Evolutionary conservation across 1,284 basidiomycete species (phyloP), one percentile per base, ranked within the genome.

Genomic region (Uromyces viciae-fabae): DNA sequence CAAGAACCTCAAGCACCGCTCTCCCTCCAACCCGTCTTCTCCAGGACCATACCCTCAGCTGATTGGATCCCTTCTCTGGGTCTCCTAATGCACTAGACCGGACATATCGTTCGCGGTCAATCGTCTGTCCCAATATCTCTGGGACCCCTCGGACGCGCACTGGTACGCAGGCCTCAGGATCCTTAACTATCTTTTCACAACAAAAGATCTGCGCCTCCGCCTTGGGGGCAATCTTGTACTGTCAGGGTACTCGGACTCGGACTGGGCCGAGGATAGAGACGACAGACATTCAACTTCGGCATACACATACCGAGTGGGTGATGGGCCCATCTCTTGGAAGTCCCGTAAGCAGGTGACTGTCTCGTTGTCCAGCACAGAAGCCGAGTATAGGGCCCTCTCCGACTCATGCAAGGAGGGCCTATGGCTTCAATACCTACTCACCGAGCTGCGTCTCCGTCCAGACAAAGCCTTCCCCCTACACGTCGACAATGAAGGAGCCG

Each of bases 211-310:
- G 46, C 11, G 22, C 11, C 46, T 49, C 22, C 22, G 46, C 46
- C 56, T 60, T 3, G 56, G 56, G 3, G 56, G 56, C 3, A 11
- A 22, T 33, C 25, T 60, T 3, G 3, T 3, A 3, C 17, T 3
- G 3, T 17, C 56, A 43, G 69, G 69, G 3, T 72, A 43, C 46
- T 46, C 69, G 1, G 69, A 72, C 31, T 72, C 69, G 7, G 42
- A 72, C 31, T 72, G 69, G 69, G 69, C 69, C 42, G 69, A 72
- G 36, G 49, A 72, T 19, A 38, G 11, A 31, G 19, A 40, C n/a
- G 69, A 72, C 33, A 4, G 42, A 4, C 49, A 15, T 3, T 52
- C 42, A 22, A 46, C 69, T 7, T 33, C 42, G 3, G 38, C 22
- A 8, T 72, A 52, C 43, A 33, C 49, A 17, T 71, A 25, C 43